Conservation (phyloP, 2,329 filamentous ascomycete species). For the Emmonsiellopsis sp. region DNA sequence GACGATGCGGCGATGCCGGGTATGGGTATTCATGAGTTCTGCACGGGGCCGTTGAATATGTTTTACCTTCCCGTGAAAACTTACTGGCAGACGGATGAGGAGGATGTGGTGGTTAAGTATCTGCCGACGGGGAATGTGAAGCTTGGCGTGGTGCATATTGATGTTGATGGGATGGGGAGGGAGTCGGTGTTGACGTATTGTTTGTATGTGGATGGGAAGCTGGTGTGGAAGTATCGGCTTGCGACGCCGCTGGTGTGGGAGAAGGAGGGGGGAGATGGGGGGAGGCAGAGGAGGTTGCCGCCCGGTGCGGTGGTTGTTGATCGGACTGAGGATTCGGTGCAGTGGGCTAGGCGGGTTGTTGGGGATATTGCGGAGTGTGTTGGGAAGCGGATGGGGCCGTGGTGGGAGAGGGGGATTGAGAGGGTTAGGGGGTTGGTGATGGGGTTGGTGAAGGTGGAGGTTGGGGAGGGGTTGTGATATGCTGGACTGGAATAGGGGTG, state of each 20-base stretch:
- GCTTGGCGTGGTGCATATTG: slow-evolving; percentile 75
- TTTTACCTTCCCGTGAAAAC: slow-evolving; percentile 83
- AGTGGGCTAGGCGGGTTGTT: not conserved
- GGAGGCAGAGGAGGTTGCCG: slow-evolving; percentile 12
- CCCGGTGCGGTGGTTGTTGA: slow-evolving; percentile 27
- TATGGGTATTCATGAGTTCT: slow-evolving; percentile 69
- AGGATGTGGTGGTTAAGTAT: slow-evolving; percentile 79
- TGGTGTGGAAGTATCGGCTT: slow-evolving; percentile 57
- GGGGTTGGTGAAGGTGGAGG: not conserved
- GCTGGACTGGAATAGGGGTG: not conserved
- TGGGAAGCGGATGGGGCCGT: not conserved
- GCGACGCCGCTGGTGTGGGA: slow-evolving; percentile 23
- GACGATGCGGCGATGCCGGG: slow-evolving; percentile 10
- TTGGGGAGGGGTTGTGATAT: not conserved
- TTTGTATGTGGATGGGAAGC: slow-evolving; percentile 71
- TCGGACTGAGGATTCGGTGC: slow-evolving; percentile 5
- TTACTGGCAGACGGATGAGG: slow-evolving; percentile 70
- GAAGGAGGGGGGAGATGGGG: not conserved
- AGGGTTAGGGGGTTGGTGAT: slow-evolving; percentile 1
- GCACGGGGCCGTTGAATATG: slow-evolving; percentile 81
- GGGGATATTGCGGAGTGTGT: not conserved
- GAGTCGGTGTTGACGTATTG: slow-evolving; percentile 66
- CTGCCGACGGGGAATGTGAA: slow-evolving; percentile 78
- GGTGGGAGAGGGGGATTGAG: slow-evolving; percentile 14
- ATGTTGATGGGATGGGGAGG: slow-evolving; percentile 45